phyloP scores from a whole-genome alignment of 169 alveolate species.

The Sarcocystis neurona region DNA sequence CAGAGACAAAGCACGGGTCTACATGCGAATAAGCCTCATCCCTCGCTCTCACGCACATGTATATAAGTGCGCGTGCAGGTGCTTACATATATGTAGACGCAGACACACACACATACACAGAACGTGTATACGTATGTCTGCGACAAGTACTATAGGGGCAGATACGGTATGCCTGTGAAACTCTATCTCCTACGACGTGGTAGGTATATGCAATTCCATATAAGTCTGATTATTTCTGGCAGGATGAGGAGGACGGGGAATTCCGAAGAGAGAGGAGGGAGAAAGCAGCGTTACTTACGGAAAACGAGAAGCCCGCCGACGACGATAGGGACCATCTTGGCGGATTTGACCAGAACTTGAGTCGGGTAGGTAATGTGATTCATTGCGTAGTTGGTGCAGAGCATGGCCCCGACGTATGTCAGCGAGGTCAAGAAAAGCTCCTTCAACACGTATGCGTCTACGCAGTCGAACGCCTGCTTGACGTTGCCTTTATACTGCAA shows the following conservation, averaged over 20 bases:
- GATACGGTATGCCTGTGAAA: neutral
- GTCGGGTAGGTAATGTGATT: slow-evolving; percentile 88
- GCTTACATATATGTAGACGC: neutral
- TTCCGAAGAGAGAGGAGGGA: neutral
- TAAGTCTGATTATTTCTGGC: too few species aligned
- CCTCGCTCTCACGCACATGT: neutral
- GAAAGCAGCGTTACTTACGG: slow-evolving; percentile 40
- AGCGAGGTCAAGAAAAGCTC: slow-evolving; percentile 76
- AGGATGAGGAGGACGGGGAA: too few species aligned
- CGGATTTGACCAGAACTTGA: slow-evolving; percentile 87
- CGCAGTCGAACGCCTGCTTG: neutral
- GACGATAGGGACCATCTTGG: slow-evolving; percentile 90
- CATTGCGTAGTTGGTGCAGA: slow-evolving; percentile 81
- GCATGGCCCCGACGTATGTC: slow-evolving; percentile 80
- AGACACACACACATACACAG: neutral
- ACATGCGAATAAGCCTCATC: neutral
- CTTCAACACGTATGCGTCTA: slow-evolving; percentile 41
- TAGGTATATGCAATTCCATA: too few species aligned
- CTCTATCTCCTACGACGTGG: too few species aligned
- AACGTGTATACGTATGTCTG: neutral
- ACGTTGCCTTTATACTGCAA: slow-evolving; percentile 21
- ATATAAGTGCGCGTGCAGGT: neutral
- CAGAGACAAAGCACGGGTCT: neutral
- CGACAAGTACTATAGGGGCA: neutral
- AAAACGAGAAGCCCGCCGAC: slow-evolving; percentile 85